Conservation (phyloP, 495 filamentous ascomycete species). For the Cladorrhinum samala region DNA sequence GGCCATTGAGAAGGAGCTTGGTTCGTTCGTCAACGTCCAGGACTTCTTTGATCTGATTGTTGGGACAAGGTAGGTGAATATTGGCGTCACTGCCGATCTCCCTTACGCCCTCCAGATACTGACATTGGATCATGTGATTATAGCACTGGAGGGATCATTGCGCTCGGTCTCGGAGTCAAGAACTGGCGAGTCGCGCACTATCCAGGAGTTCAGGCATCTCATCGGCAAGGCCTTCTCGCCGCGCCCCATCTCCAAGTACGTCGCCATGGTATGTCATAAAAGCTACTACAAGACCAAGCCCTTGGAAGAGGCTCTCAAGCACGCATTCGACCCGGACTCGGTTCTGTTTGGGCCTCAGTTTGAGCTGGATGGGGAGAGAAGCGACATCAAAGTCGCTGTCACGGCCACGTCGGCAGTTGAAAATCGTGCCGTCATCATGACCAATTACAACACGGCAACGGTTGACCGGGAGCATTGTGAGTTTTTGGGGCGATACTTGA, state of each 20-base stretch:
- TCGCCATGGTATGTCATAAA: slow-evolving; percentile 30
- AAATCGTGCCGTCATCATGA: slow-evolving; percentile 35
- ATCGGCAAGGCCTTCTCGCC: slow-evolving; percentile 40
- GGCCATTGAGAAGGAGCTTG: slow-evolving; percentile 36
- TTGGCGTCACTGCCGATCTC: background rate
- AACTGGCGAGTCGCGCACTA: slow-evolving; percentile 40
- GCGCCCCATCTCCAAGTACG: slow-evolving; percentile 28
- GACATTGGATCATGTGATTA: background rate
- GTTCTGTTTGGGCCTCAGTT: slow-evolving; percentile 36
- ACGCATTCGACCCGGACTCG: slow-evolving; percentile 24
- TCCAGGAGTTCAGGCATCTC: slow-evolving; percentile 37
- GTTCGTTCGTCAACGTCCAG: slow-evolving; percentile 33
- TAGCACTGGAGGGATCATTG: slow-evolving; percentile 53
- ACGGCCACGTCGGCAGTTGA: slow-evolving; percentile 37
- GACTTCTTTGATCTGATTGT: slow-evolving; percentile 47
- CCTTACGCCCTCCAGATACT: slow-evolving; percentile 3
- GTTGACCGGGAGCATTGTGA: background rate
- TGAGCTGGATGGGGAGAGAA: slow-evolving; percentile 9
- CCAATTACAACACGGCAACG: slow-evolving; percentile 44
- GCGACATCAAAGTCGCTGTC: slow-evolving; percentile 39
- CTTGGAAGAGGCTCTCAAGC: slow-evolving; percentile 28
- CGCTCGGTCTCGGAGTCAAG: slow-evolving; percentile 47
- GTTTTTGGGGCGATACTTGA: too few relatives aligned
- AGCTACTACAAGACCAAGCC: slow-evolving; percentile 36
- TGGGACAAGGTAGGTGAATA: slow-evolving; percentile 43